Percentiles rank a stretch among this genome's conserved stretches.
These are phyloP conservation scores for Mortierella claussenii DNA, from an alignment of 192 early-diverging fungal species.

Conservation along the genomic window DNA sequence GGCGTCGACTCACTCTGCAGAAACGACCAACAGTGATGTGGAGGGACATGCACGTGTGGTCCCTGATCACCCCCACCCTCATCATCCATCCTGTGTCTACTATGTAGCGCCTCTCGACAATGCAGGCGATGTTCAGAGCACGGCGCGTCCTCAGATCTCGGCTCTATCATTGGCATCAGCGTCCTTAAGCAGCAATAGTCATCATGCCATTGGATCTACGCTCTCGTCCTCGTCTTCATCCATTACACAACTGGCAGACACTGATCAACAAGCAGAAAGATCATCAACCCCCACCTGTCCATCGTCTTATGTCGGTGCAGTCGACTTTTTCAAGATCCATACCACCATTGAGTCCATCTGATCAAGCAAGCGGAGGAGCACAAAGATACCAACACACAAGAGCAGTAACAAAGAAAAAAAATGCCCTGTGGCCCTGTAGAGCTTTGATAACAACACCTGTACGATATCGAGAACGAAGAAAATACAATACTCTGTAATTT, in stretches of 20 bases:
- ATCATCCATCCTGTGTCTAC: conserved; percentile 25
- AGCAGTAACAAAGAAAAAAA: no score
- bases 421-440: no score
- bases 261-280: neutral
- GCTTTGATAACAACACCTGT: no score
- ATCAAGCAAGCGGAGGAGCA: no score
- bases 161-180: neutral
- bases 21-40: conserved; percentile 19
- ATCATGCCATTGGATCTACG: neutral
- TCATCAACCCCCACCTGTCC: neutral
- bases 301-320: conserved; percentile 10
- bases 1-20: conserved; percentile 10
- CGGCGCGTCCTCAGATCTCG: neutral
- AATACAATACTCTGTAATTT: no score
- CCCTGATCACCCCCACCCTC: conserved; percentile 16
- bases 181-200: conserved; percentile 1
- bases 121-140: neutral
- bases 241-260: neutral
- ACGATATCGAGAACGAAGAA: no score
- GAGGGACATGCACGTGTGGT: conserved; percentile 17
- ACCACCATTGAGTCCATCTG: conserved; percentile 14
- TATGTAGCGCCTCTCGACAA: conserved; percentile 8
- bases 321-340: conserved; percentile 27
- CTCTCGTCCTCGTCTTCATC: neutral
- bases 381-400: no score